Base-by-base conservation (phyloP, 768 basidiomycete species). In the Lepiota venenata region DNA sequence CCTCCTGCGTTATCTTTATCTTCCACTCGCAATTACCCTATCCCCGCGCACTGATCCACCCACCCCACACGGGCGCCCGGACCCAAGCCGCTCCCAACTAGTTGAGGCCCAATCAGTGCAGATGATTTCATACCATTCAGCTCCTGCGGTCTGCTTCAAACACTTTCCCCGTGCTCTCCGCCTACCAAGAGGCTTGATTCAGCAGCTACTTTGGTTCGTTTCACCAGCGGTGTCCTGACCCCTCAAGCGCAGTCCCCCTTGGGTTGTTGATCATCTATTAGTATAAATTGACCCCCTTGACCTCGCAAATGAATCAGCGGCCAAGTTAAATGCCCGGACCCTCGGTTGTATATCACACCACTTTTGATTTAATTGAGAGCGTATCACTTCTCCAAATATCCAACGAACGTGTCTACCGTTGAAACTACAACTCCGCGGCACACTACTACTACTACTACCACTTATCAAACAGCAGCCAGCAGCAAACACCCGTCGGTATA, bases 61-160 rank as follows among this genome's bases (percentile, higher is more conserved):
- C 27, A 29, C 32, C 10, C 25, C 29, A 21, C n/a, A 32, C 22
- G 46, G 41, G 29, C 9, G 15, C 35, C 18, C 52, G 52, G 52
- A 27, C 15, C 29, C 42, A 18, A 25, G 12, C 45, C 52, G 45
- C 20, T 29, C 15, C 7, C 4, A 10, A 7, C 32, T 29, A 29
- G 27, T 42, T 42, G 36, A n/a, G 46, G 22, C 27, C 52, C n/a
- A 46, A 46, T 46, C 52, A 22, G 37, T 25, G 51, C 42, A 37
- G n/a, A n/a, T n/a, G n/a, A n/a, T n/a, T n/a, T n/a, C n/a, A n/a
- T n/a, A n/a, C n/a, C 20, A 22, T 37, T 40, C 43, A 38, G 12
- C 15, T 8, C 22, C 44, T 38, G 6, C 35, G 51, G n/a, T 12
- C 21, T 32, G 21, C 16, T 11, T n/a, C 25, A 27, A n/a, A 20